Base-by-base conservation (phyloP, 441 rosid species). In the Adansonia gregorii region DNA sequence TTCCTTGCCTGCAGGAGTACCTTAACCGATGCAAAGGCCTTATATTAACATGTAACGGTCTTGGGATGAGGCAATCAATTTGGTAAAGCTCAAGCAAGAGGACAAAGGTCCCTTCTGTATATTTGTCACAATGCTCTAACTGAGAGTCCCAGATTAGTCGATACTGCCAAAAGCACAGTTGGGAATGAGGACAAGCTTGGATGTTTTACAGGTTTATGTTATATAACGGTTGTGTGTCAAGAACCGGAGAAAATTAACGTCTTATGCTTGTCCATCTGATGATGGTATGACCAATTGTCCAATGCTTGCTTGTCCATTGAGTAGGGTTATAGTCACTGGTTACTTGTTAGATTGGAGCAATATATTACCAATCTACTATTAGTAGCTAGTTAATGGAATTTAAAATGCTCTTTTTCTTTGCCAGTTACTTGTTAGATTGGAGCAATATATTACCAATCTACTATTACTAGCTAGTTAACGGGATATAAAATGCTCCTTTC, bases 11-110 rank as follows among this genome's bases (percentile, higher is more conserved):
- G 88, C 90, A 95, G 99, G 98, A 93, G 31, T 91, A 92, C 63
- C 93, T 95, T 17, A 85, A 89, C 80, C 89, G 87, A 3, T 90
- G 93, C 90, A 91, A 93, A 82, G 97, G 97, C 73, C 96, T 95
- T 19, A 92, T 95, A 84, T 80, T 95, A 56, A 95, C 98, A 82
- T 93, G 99, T 83, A 95, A 90, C 69, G 99, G 99, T 78, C 92
- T 93, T 64, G 99, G 98, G 78, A 89, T 93, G 85, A 88, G 75
- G 86, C 89, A 88, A 39, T 92, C 93, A 24, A 91, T 92, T 61
- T 88, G 89, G 93, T 94, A 84, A 81, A 24, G 59, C 48, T 2
- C 24, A 72, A 52, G 22, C 56, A 31, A 74, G 60, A 9, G 77
- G 76, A 73, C 15, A 8, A 17, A 60, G 73, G 61, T 55, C 6